Evolutionary conservation across 1,284 basidiomycete species (phyloP), one percentile per base, ranked within the genome.

Genomic region (Ustilago tritici): DNA sequence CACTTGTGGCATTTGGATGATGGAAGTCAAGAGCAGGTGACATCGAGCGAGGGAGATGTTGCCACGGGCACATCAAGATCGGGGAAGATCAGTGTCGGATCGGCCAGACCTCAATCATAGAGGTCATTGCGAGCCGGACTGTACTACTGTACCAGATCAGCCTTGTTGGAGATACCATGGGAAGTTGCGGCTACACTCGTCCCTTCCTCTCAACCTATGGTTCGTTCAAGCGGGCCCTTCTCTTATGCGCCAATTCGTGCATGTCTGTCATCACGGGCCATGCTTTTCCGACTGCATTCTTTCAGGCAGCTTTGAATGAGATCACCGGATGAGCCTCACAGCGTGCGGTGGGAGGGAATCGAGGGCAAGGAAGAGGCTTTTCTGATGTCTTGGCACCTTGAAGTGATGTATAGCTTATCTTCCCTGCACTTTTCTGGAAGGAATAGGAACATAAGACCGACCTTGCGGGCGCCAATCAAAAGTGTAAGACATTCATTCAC

Each of bases 361-460:
- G 15, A 19, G 15, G 40, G 12, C 12, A 50, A 7, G 47, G 31
- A 61, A 50, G 19, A 54, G 36, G 17, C 31, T 38, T 28, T 41
- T 41, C 55, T 47, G 55, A 38, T 55, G 4, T 35, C 53, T 55
- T 62, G 61, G 43, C 61, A 47, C 7, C 10, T 6, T 46, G 43
- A 23, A 23, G 23, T 23, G 5, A 6, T 46, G 40, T 41, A n/a
- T 12, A n/a, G 46, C 63, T 65, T 65, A 65, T 65, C 64, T 60
- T 60, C 57, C 64, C 64, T 57, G 64, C 64, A 55, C 2, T 65
- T 35, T 12, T 4, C 28, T 43, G 41, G 36, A 36, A 46, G 19
- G 43, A 19, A 46, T 46, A 19, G 43, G 19, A 46, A 46, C 43
- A 46, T 46, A 41, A 10, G 12, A 41, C 40, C 40, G 40, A 10